A percentile compares a stretch with the other conserved stretches of the same genome.
Evolutionary conservation across 257 asterid species (phyloP).

Genomic region (Mitragyna speciosa): DNA sequence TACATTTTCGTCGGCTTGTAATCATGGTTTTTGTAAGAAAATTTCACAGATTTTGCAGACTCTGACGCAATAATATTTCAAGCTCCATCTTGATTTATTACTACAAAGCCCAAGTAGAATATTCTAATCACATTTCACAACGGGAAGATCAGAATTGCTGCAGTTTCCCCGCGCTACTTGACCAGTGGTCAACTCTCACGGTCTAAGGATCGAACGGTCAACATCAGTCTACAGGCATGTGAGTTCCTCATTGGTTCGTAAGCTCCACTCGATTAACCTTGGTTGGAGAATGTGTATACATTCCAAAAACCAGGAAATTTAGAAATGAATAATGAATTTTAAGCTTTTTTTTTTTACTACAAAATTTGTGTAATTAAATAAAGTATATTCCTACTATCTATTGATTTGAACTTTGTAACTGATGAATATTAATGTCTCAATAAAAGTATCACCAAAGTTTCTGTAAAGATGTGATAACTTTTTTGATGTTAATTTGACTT

Average conservation of each 20-base stretch:
- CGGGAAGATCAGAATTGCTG: background rate
- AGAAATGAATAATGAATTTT: background rate
- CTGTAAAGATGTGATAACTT: too few relatives aligned
- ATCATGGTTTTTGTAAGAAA: conserved; percentile 29
- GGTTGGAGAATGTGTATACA: background rate
- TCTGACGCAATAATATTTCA: background rate
- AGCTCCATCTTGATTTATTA: background rate
- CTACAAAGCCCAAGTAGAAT: too few relatives aligned
- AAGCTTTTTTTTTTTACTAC: background rate
- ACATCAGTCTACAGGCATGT: background rate
- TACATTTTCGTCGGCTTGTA: conserved; percentile 31
- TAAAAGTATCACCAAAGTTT: too few relatives aligned
- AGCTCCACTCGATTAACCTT: background rate
- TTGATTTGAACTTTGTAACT: too few relatives aligned
- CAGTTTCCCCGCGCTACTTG: conserved; percentile 10
- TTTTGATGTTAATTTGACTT: too few relatives aligned
- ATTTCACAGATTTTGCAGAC: conserved; percentile 28
- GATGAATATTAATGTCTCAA: too few relatives aligned
- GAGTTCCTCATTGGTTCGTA: conserved; percentile 16
- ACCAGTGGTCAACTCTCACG: background rate
- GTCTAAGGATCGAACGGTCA: background rate
- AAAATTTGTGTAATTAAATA: background rate
- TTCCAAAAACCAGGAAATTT: background rate
- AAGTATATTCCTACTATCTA: too few relatives aligned
- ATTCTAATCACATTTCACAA: background rate